These are phyloP conservation scores for Paecilomyces sp. DNA, from an alignment of 2,329 filamentous ascomycete genomes.

Conservation along the genomic window DNA sequence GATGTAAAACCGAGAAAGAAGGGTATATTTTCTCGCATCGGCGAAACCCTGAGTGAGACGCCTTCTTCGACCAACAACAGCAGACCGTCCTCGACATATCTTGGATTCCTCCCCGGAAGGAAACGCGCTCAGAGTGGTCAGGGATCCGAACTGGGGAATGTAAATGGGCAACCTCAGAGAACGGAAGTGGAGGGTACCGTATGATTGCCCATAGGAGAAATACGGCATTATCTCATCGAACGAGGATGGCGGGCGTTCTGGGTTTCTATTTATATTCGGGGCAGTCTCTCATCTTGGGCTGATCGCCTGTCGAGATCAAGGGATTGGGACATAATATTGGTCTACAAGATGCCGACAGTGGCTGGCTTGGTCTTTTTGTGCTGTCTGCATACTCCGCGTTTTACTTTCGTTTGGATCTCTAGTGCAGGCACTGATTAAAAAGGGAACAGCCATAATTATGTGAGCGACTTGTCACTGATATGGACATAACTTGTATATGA, in stretches of 20 bases:
- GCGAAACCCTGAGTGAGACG: conserved; percentile 45
- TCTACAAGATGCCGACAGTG: background rate
- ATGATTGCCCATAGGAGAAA: background rate
- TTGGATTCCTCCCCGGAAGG: conserved; percentile 62
- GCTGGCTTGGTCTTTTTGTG: conserved; percentile 1
- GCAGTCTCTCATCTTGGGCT: background rate
- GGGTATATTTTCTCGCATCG: conserved; percentile 71
- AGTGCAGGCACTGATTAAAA: background rate
- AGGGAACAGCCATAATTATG: background rate
- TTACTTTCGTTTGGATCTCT: background rate
- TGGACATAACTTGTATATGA: background rate
- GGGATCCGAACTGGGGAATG: conserved; percentile 63
- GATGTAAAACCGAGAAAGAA: conserved; percentile 67
- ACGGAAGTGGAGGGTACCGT: conserved; percentile 5
- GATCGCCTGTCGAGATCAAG: background rate
- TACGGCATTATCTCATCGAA: background rate
- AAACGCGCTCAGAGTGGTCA: conserved; percentile 66
- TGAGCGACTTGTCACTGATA: background rate
- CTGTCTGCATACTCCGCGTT: background rate
- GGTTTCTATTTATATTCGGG: conserved; percentile 5
- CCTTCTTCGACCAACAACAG: conserved; percentile 28
- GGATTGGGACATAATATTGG: background rate
- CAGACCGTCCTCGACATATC: conserved; percentile 39
- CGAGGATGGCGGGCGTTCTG: background rate
- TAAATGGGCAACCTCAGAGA: conserved; percentile 36